Evolutionary conservation across 306 rosid genomes (phyloP), one percentile per base, ranked within the genome.

Genomic region (Dalbergia cultrata): DNA sequence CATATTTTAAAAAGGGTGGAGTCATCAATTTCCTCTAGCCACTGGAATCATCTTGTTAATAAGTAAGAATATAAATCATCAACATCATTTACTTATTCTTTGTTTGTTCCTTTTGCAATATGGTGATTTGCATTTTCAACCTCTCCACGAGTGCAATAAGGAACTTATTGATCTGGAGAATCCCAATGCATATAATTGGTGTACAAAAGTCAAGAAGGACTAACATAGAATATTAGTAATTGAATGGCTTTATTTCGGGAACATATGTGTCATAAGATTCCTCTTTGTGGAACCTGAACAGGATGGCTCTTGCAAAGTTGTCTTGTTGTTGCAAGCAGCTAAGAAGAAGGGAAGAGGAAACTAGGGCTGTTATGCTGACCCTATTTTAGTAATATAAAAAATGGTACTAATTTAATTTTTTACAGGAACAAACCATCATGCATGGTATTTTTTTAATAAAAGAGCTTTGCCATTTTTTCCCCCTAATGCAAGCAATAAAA

Each of bases 251-350:
- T 69, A 79, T 63, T 70, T 75, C 13, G 60, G 73, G 69, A 58
- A 52, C 69, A 79, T 70, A 74, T 66, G 79, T 72, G 62, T 71
- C 71, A 56, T 57, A 75, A 82, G 86, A 79, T 82, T 82, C 89
- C 86, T 43, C 56, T 34, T 74, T 70, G 65, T 70, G 84, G 73
- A 79, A 70, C 80, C 80, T 70, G 70, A 74, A 79, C 70, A 50
- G 62, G 60, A 52, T 79, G 47, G 70, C 77, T 82, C 65, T 75
- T 80, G 74, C 44, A 82, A 70, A 75, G 70, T 82, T 86, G 86
- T 79, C 89, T 79, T 70, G 35, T 65, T 79, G 58, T 78, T n/a
- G 77, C 84, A 49, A 74, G 22, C 70, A 86, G 82, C 75, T 33
- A 52, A n/a, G 21, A 54, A 75, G 47, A 50, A 59, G 74, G 53